These are phyloP conservation scores for Adansonia gregorii DNA, from an alignment of 441 rosid genomes.

Conservation along the genomic window DNA sequence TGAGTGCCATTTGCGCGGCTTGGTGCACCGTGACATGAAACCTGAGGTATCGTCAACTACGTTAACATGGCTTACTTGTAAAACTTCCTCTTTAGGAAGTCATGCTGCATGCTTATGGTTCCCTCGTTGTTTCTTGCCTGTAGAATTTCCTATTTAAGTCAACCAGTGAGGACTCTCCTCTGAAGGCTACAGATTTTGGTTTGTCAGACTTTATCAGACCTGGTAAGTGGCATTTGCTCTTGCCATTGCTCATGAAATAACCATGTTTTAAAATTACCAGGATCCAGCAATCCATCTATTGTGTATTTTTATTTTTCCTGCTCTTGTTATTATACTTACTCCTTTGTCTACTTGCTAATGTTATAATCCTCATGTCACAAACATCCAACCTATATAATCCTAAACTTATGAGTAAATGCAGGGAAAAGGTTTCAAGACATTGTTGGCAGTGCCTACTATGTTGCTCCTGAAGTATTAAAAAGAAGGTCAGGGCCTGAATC, in stretches of 20 bases:
- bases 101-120: slow-evolving; percentile 28
- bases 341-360: neutral
- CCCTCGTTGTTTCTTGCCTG: slow-evolving; percentile 28
- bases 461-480: slow-evolving; percentile 93
- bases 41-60: slow-evolving; percentile 71
- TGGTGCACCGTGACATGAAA: slow-evolving; percentile 96
- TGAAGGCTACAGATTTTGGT: slow-evolving; percentile 95
- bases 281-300: neutral
- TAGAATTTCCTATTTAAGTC: slow-evolving; percentile 96
- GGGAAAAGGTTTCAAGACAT: slow-evolving; percentile 91
- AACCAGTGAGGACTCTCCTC: slow-evolving; percentile 62
- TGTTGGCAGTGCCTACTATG: slow-evolving; percentile 97
- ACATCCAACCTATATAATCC: neutral
- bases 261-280: neutral
- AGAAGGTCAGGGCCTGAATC: slow-evolving; percentile 96
- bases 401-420: slow-evolving; percentile 41
- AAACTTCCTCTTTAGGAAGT: neutral
- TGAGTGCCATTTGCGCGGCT: slow-evolving; percentile 87
- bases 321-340: neutral
- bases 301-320: neutral
- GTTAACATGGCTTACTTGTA: slow-evolving; percentile 16
- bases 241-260: neutral
- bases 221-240: slow-evolving; percentile 48
- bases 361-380: neutral
- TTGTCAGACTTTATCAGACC: slow-evolving; percentile 93